Conservation (phyloP, 352 stramenopile genomes). For the Phytophthora tubulina region DNA sequence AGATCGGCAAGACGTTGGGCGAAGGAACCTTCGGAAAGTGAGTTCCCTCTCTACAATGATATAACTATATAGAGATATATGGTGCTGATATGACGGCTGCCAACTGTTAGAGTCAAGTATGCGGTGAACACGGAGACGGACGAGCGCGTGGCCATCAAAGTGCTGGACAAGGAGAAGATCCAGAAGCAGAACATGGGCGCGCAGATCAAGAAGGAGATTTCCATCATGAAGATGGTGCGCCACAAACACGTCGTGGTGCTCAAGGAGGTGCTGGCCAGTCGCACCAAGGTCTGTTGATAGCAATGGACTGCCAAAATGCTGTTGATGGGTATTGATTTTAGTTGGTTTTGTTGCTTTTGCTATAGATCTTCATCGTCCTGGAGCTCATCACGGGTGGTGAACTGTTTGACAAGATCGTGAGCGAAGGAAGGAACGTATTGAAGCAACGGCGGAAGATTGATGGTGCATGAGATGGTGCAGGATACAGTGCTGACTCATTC, state of each 20-base stretch:
- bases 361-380: slow-evolving; percentile 96
- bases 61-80: neutral
- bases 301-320: no score
- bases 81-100: neutral
- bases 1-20: slow-evolving; percentile 96
- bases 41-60: slow-evolving; percentile 28
- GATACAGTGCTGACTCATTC: slow-evolving; percentile 34
- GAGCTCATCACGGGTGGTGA: slow-evolving; percentile 93
- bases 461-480: slow-evolving; percentile 23
- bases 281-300: slow-evolving; percentile 90
- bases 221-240: slow-evolving; percentile 98
- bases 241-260: slow-evolving; percentile 91
- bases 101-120: slow-evolving; percentile 88
- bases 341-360: slow-evolving; percentile 7
- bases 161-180: slow-evolving; percentile 98
- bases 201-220: slow-evolving; percentile 99
- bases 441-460: slow-evolving; percentile 1
- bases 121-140: slow-evolving; percentile 96
- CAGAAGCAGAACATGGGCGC: slow-evolving; percentile 98
- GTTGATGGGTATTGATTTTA: slow-evolving; percentile 1
- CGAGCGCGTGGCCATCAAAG: slow-evolving; percentile 97
- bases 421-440: slow-evolving; percentile 78
- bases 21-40: slow-evolving; percentile 98
- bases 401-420: slow-evolving; percentile 97
- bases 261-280: slow-evolving; percentile 91